Evolutionary conservation across 2,329 filamentous ascomycete species (phyloP), one percentile per base, ranked within the genome.

Genomic region (Ceratocystis eucalypticola): DNA sequence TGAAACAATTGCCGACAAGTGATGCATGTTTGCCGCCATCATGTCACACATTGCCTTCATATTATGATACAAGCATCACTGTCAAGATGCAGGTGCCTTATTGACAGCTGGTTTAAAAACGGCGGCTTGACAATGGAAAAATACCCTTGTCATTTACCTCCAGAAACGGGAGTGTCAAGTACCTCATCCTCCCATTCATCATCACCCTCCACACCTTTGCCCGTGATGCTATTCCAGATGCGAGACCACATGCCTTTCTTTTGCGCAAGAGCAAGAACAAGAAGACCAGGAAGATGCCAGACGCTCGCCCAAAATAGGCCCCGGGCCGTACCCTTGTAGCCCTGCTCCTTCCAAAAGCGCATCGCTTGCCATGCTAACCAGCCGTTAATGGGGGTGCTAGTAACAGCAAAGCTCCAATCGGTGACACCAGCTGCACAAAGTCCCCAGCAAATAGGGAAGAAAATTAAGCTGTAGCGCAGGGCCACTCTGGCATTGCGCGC

Each of bases 291-390:
- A 61, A 99, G 75, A 77, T 96, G 92, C 94, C 93, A 97, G 8
- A 99, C 91, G 74, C 91, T 96, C 1, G 94, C 92, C 94, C 94
- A 99, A 75, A 99, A 99, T 64, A 99, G 76, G 0, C 88, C 87
- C 66, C 91, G 83, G 1, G 94, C 92, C 20, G 84, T 90, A 1
- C 92, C 92, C 71, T 87, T 86, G 69, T 87, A 83, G 12, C 93
- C 93, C 71, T 91, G 84, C 33, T 84, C 78, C 69, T 82, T 83
- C 87, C 89, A 96, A 77, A 97, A 96, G 46, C 81, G 80, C 71
- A 89, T 84, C 0, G 93, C 91, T 75, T 95, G 87, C 65, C 84
- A 82, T 7, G 85, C 80, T 70, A 99, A 83, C 94, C 94, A 99
- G 41, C 81, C 79, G 74, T 99, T 99, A 69, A 95, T 84, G 2